Percentiles rank a stretch among this genome's conserved stretches.
Conservation (phyloP, 2,329 filamentous ascomycete species). For the Xylaria sp. region DNA sequence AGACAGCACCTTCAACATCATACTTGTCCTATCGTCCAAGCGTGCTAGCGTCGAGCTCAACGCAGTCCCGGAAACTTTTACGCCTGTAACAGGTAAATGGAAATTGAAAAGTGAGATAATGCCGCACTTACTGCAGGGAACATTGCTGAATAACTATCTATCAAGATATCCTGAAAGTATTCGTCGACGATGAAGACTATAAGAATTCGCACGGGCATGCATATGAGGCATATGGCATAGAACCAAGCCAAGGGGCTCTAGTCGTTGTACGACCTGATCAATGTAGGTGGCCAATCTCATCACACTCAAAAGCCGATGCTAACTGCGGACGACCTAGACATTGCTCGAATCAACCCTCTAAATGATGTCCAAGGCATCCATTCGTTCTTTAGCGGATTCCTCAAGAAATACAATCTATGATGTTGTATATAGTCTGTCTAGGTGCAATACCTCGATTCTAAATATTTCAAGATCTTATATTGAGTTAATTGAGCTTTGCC, state of each 20-base stretch:
- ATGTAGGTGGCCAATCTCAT: slow-evolving; percentile 54
- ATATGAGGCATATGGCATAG: slow-evolving; percentile 66
- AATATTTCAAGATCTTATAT: background rate
- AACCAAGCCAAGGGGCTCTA: slow-evolving; percentile 56
- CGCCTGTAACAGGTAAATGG: slow-evolving; percentile 65
- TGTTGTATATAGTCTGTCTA: background rate
- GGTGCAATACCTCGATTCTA: background rate
- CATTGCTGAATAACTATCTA: background rate
- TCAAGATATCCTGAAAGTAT: slow-evolving; percentile 67
- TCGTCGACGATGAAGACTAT: slow-evolving; percentile 65
- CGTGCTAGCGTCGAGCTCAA: slow-evolving; percentile 61
- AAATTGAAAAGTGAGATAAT: slow-evolving; percentile 60
- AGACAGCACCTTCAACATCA: slow-evolving; percentile 66
- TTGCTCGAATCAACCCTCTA: slow-evolving; percentile 43
- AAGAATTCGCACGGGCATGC: slow-evolving; percentile 66
- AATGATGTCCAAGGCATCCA: slow-evolving; percentile 32
- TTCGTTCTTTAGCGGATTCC: slow-evolving; percentile 43
- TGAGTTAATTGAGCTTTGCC: background rate
- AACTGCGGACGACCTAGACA: slow-evolving; percentile 39
- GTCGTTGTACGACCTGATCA: slow-evolving; percentile 70
- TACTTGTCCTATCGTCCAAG: slow-evolving; percentile 63
- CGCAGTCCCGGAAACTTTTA: slow-evolving; percentile 66
- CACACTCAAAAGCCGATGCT: background rate
- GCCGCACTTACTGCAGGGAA: background rate
- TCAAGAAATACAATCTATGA: slow-evolving; percentile 26